Conservation (phyloP, 257 asterid species). For the Sherardia arvensis region DNA sequence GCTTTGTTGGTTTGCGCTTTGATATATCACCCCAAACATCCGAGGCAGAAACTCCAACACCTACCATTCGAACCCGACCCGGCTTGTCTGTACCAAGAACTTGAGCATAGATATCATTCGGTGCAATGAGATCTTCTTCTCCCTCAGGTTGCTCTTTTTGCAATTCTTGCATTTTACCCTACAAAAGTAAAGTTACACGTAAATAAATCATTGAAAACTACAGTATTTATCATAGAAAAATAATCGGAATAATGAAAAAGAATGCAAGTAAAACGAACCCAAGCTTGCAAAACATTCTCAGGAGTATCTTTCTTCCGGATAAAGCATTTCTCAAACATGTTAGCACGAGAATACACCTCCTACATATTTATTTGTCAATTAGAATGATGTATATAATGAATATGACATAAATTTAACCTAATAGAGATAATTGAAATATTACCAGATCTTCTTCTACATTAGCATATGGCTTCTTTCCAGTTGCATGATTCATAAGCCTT, state of each 20-base stretch:
- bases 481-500: not conserved
- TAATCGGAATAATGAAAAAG: not conserved
- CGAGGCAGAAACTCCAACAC: not conserved
- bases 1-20: not conserved
- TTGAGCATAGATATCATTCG: not conserved
- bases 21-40: not conserved
- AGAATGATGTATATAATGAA: too few species aligned
- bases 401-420: too few species aligned
- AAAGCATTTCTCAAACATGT: too few species aligned
- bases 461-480: not conserved
- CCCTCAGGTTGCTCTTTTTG: not conserved
- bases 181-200: too few species aligned
- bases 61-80: not conserved
- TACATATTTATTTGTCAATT: too few species aligned
- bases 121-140: not conserved
- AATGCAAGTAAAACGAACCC: too few species aligned
- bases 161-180: not conserved
- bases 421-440: too few species aligned
- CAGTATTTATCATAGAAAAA: not conserved
- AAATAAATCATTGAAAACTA: too few species aligned
- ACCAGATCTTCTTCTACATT: not conserved
- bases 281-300: too few species aligned
- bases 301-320: too few species aligned
- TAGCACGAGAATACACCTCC: too few species aligned
- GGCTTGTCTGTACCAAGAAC: not conserved